Conservation (phyloP, 306 rosid genomes). For the Gastrolobium bilobum region DNA sequence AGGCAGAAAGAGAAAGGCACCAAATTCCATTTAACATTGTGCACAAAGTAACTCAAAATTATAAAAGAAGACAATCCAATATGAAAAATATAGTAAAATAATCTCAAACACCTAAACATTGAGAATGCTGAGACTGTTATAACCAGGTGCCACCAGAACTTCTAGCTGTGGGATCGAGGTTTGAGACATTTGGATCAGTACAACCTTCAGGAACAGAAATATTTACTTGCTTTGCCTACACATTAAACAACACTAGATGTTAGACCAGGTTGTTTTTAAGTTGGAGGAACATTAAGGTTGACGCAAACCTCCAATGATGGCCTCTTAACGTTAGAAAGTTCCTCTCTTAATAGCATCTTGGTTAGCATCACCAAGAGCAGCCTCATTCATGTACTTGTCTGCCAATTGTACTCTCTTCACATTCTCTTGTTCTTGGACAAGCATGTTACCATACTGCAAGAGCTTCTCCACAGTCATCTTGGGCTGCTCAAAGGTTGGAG, state of each 20-base stretch:
- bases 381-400: conserved; percentile 73
- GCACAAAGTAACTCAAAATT: conserved; percentile 53
- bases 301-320: conserved; percentile 58
- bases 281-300: not conserved
- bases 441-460: conserved; percentile 69
- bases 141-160: conserved; percentile 73
- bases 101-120: conserved; percentile 51
- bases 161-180: conserved; percentile 73
- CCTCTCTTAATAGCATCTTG: conserved; percentile 64
- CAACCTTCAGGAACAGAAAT: conserved; percentile 66
- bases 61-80: conserved; percentile 48
- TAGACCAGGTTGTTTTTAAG: not conserved
- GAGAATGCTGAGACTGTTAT: conserved; percentile 56
- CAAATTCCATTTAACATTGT: conserved; percentile 43
- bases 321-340: conserved; percentile 48
- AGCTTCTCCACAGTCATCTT: conserved; percentile 64
- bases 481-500: conserved; percentile 75
- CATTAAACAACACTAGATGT: not conserved
- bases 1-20: conserved; percentile 37
- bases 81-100: conserved; percentile 40
- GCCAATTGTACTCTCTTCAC: conserved; percentile 88
- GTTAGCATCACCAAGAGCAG: conserved; percentile 81
- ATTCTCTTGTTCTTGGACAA: conserved; percentile 79
- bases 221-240: conserved; percentile 68
- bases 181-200: conserved; percentile 63